phyloP scores from a whole-genome alignment of 169 alveolate species.

The Besnoitia besnoiti region DNA sequence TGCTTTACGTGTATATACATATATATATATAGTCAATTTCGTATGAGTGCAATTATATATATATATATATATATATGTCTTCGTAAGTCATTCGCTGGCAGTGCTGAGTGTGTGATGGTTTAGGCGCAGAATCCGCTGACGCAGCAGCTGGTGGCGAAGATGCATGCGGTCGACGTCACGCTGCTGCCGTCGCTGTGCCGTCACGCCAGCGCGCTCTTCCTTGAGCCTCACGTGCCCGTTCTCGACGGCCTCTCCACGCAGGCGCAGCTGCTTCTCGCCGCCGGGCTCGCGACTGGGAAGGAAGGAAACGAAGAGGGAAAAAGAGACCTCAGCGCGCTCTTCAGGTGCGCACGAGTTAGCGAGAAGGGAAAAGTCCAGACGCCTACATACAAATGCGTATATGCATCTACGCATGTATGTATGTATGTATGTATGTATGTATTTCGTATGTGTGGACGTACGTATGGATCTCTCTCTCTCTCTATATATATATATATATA shows the following conservation, averaged over 20 bases:
- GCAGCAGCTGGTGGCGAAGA: background rate
- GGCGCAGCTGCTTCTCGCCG: background rate
- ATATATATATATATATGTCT: background rate
- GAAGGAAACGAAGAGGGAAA: background rate
- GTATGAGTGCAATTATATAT: too few relatives aligned
- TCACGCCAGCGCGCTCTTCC: background rate
- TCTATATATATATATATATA: too few relatives aligned
- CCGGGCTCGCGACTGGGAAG: background rate
- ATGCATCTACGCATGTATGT: background rate
- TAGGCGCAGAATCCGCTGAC: background rate
- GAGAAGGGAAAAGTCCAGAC: background rate
- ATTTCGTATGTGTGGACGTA: background rate
- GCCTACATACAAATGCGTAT: background rate
- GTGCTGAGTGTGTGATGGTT: background rate
- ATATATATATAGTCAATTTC: background rate
- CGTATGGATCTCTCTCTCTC: too few relatives aligned
- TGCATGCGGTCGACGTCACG: background rate
- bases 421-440: background rate
- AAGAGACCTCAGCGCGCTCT: background rate
- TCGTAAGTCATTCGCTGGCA: background rate
- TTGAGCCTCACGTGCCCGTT: background rate
- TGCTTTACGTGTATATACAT: background rate
- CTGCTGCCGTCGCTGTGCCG: background rate
- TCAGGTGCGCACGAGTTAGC: background rate
- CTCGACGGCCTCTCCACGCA: constrained; percentile 14